These are phyloP conservation scores for Carex parvula DNA, from an alignment of 176 grass and related monocot genomes.

Conservation along the genomic window DNA sequence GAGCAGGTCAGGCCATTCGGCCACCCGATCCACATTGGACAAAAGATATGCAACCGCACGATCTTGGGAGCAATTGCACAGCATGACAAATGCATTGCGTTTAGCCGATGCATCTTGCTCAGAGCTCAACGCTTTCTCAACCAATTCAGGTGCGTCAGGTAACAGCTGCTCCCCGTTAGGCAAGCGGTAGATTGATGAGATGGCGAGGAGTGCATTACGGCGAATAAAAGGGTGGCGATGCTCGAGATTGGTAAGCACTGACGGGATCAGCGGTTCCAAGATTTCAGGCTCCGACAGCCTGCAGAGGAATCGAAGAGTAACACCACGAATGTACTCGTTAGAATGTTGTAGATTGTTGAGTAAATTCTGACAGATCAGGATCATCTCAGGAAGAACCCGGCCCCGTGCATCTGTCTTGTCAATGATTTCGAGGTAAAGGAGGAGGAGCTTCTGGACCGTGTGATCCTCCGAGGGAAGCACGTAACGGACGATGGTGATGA, in stretches of 20 bases:
- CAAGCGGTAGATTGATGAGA: conserved; percentile 63
- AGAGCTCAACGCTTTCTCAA: conserved; percentile 39
- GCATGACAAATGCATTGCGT: conserved; percentile 70
- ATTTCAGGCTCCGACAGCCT: conserved; percentile 66
- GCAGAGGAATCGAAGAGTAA: conserved; percentile 66
- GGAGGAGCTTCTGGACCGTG: conserved; percentile 66
- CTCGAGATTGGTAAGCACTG: conserved; percentile 71
- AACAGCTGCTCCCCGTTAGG: conserved; percentile 61
- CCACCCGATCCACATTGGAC: conserved; percentile 44
- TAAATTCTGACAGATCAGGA: conserved; percentile 89
- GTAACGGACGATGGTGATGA: conserved; percentile 86
- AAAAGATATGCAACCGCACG: conserved; percentile 51
- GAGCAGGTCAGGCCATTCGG: conserved; percentile 59
- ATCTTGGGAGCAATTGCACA: conserved; percentile 42
- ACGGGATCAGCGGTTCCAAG: conserved; percentile 71
- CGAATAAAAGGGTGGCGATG: conserved; percentile 76
- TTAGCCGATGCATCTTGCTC: conserved; percentile 62
- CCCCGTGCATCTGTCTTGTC: conserved; percentile 56
- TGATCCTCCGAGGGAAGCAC: conserved; percentile 72
- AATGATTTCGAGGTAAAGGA: conserved; percentile 75
- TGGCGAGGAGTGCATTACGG: conserved; percentile 50
- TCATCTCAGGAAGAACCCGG: conserved; percentile 74
- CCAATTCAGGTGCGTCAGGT: conserved; percentile 56
- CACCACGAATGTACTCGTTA: conserved; percentile 82
- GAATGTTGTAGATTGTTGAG: conserved; percentile 76